Evolutionary conservation across 164 flowering plant species (phyloP).

Genomic region (Cinnamomum micranthum): DNA sequence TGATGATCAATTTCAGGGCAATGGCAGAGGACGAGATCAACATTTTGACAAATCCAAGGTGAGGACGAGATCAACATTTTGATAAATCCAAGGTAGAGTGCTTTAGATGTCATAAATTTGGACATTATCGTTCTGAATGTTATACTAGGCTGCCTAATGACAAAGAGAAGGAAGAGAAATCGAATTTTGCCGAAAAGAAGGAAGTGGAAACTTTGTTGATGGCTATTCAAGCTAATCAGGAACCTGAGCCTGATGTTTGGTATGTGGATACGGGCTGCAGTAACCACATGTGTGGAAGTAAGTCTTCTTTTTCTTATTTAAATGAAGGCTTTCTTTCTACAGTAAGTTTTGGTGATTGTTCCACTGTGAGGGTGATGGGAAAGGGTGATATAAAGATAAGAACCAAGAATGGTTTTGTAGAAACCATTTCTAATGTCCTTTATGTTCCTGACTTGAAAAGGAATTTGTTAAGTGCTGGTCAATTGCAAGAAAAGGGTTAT

Average conservation of each 20-base stretch:
- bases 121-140: conserved; percentile 1
- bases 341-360: too few relatives aligned
- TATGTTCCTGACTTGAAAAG: background rate
- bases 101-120: conserved; percentile 6
- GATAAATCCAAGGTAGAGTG: conserved; percentile 9
- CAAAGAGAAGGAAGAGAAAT: conserved; percentile 5
- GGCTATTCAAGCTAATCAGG: background rate
- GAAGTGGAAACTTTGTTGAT: conserved; percentile 5
- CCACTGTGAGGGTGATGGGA: background rate
- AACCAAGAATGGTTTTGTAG: background rate
- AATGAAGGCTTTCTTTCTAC: too few relatives aligned
- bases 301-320: background rate
- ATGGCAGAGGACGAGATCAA: too few relatives aligned
- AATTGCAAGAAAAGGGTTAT: background rate
- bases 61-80: conserved; percentile 6
- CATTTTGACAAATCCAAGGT: too few relatives aligned
- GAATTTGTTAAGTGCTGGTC: too few relatives aligned
- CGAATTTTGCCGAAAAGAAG: conserved; percentile 7
- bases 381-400: background rate
- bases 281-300: conserved; percentile 9
- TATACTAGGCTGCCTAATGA: conserved; percentile 9
- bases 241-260: background rate
- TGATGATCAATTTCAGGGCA: background rate
- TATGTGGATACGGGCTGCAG: background rate
- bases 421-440: background rate